phyloP scores from a whole-genome alignment of 78 protist genomes.

The Dictyostelium firmibasis region DNA sequence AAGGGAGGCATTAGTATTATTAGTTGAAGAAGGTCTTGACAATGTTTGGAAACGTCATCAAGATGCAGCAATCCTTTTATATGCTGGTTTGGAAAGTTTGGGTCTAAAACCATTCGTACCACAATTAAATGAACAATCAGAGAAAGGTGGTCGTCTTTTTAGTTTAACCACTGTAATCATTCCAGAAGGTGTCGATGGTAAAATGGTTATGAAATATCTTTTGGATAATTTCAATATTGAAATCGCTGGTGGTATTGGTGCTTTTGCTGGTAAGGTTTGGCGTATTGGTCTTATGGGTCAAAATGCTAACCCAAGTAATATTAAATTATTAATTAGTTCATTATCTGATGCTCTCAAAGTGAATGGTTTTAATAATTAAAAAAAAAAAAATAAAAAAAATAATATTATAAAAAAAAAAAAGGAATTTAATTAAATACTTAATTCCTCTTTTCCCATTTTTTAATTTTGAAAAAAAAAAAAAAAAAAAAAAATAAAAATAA shows the following conservation, averaged over 20 bases:
- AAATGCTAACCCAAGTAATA: slow-evolving; percentile 61
- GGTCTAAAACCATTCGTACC: slow-evolving; percentile 34
- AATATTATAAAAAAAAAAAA: background rate
- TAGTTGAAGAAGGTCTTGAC: slow-evolving; percentile 82
- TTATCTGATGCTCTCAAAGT: slow-evolving; percentile 58
- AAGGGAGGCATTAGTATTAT: slow-evolving; percentile 65
- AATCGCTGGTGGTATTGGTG: slow-evolving; percentile 85
- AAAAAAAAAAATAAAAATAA: too few relatives aligned
- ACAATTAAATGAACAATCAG: background rate
- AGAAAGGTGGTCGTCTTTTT: slow-evolving; percentile 73
- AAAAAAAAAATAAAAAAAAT: background rate
- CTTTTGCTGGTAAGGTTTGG: slow-evolving; percentile 76
- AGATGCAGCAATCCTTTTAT: slow-evolving; percentile 41
- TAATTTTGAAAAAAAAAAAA: too few relatives aligned
- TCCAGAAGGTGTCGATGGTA: slow-evolving; percentile 81
- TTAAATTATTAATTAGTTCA: slow-evolving; percentile 32
- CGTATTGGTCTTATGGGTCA: slow-evolving; percentile 87
- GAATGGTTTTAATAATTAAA: background rate
- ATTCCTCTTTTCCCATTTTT: too few relatives aligned
- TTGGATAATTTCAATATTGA: slow-evolving; percentile 78
- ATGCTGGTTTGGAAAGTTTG: slow-evolving; percentile 53
- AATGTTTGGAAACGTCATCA: slow-evolving; percentile 67
- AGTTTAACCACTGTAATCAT: slow-evolving; percentile 71
- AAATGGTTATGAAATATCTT: slow-evolving; percentile 38
- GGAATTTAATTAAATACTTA: too few relatives aligned